Conservation (phyloP, 164 flowering plant genomes). For the Stephania japonica region DNA sequence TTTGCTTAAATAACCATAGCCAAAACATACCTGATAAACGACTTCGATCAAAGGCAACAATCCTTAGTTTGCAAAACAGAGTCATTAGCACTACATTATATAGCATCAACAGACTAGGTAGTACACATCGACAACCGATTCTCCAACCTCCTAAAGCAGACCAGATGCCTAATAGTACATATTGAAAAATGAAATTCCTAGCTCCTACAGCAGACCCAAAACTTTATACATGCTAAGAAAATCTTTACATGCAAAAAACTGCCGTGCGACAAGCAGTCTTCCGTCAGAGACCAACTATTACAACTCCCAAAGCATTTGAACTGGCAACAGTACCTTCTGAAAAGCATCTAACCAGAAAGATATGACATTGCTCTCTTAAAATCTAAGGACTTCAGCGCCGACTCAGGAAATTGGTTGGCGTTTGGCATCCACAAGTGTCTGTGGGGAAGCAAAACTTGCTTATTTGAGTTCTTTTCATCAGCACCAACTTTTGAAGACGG, state of each 20-base stretch:
- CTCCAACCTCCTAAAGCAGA: background rate
- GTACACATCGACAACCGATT: background rate
- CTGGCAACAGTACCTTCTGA: background rate
- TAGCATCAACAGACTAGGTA: background rate
- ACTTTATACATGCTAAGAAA: background rate
- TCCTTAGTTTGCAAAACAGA: background rate
- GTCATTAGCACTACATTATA: background rate
- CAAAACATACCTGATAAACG: background rate
- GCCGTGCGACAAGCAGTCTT: background rate
- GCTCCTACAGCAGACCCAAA: background rate
- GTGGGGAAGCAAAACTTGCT: constrained; percentile 45
- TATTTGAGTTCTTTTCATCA: constrained; percentile 19
- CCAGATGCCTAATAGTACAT: background rate
- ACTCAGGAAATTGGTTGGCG: constrained; percentile 47
- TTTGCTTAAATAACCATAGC: no score
- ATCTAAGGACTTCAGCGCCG: constrained; percentile 55
- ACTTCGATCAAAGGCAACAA: background rate
- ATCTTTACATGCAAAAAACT: background rate
- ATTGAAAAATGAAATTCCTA: background rate
- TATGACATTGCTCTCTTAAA: constrained; percentile 67
- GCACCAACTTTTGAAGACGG: constrained; percentile 22
- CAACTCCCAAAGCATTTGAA: background rate
- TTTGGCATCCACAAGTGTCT: constrained; percentile 61
- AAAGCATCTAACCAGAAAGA: background rate
- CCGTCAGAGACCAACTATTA: background rate